These are phyloP conservation scores for Paecilomyces sp. DNA, from an alignment of 2,329 filamentous ascomycete species.

Conservation along the genomic window DNA sequence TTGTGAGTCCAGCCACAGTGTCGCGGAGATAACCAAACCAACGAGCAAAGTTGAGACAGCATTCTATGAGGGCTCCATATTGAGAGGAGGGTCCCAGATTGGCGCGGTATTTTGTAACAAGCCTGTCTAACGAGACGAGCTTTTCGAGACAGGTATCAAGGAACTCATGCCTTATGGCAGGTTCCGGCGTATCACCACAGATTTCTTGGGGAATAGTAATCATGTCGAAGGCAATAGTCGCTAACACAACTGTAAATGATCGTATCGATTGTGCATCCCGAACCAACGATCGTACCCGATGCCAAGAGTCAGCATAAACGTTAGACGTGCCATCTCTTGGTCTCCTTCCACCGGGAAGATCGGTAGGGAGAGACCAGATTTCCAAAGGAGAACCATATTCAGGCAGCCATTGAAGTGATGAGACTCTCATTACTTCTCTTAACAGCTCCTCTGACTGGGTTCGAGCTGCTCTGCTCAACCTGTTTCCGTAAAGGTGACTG, in stretches of 20 bases:
- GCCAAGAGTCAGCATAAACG: background rate
- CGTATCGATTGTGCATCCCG: background rate
- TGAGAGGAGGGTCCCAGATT: slow-evolving; percentile 12
- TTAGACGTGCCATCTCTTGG: background rate
- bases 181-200: background rate
- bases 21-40: slow-evolving; percentile 18
- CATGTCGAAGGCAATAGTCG: background rate
- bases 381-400: background rate
- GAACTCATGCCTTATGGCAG: background rate
- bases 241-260: background rate
- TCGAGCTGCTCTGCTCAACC: slow-evolving; percentile 3
- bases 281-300: background rate
- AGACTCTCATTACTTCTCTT: slow-evolving; percentile 7
- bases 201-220: background rate
- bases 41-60: slow-evolving; percentile 12
- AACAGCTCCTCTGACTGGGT: slow-evolving; percentile 12
- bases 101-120: slow-evolving; percentile 11
- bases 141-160: background rate
- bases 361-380: background rate
- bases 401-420: background rate
- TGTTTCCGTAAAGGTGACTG: slow-evolving; percentile 14
- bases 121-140: background rate
- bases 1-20: slow-evolving; percentile 14
- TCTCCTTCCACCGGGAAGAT: background rate
- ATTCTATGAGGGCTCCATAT: slow-evolving; percentile 11